A percentile compares a stretch with the other conserved stretches of the same genome.
phyloP scores from a whole-genome alignment of 306 rosid genomes.

The Dryas octopetala region DNA sequence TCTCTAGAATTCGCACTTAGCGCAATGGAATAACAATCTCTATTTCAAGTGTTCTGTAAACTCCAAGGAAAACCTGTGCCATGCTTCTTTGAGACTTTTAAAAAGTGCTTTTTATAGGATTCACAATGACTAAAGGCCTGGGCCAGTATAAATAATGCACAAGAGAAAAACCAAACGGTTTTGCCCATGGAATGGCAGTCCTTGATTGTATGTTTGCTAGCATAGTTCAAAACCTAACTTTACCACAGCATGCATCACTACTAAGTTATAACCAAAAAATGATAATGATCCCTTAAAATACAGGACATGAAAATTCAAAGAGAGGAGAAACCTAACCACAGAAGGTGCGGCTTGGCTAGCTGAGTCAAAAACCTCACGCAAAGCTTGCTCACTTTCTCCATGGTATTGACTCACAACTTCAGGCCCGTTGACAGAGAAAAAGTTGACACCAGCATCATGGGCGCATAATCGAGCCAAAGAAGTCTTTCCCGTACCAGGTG shows the following conservation, averaged over 20 bases:
- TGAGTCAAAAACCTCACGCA: slow-evolving; percentile 62
- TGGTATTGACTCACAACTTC: slow-evolving; percentile 68
- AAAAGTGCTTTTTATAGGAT: neutral
- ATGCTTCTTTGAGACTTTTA: too few relatives aligned
- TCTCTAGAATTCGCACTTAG: neutral
- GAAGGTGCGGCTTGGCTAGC: slow-evolving; percentile 82
- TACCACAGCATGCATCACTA: slow-evolving; percentile 1
- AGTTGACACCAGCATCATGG: slow-evolving; percentile 65
- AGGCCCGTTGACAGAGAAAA: slow-evolving; percentile 78
- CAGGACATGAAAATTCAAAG: neutral
- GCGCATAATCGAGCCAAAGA: slow-evolving; percentile 72
- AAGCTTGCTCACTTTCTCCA: slow-evolving; percentile 87
- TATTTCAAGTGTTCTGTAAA: neutral
- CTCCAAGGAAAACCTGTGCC: neutral
- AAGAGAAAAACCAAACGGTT: neutral
- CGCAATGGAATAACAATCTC: neutral
- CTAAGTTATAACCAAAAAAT: slow-evolving; percentile 18
- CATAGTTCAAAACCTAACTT: neutral
- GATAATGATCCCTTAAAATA: slow-evolving; percentile 15
- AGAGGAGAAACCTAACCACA: slow-evolving; percentile 66
- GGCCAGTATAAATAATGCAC: neutral
- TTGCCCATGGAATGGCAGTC: neutral
- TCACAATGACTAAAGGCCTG: neutral
- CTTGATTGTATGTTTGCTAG: neutral
- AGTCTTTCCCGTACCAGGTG: slow-evolving; percentile 98